These are phyloP conservation scores for Lasiodiplodia hormozganensis DNA, from an alignment of 2,329 filamentous ascomycete species.

Conservation along the genomic window DNA sequence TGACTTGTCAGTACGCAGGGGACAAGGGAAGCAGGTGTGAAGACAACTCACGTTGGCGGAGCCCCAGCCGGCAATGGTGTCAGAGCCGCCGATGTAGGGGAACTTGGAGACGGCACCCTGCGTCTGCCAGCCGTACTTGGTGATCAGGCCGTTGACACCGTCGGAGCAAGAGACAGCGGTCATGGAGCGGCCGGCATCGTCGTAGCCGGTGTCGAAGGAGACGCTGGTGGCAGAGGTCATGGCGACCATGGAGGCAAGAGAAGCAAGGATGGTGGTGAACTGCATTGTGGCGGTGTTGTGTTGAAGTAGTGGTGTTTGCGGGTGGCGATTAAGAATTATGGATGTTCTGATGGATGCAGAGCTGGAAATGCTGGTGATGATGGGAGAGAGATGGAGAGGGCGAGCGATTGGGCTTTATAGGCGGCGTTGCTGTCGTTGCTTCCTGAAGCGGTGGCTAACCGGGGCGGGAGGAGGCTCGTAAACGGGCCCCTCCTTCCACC, in stretches of 20 bases:
- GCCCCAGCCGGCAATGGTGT: slow-evolving; percentile 57
- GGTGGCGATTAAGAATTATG: slow-evolving; percentile 9
- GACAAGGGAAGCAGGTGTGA: neutral
- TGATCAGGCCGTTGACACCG: slow-evolving; percentile 70
- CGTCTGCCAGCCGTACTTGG: slow-evolving; percentile 64
- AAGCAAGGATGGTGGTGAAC: slow-evolving; percentile 29
- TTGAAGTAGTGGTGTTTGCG: neutral
- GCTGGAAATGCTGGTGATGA: slow-evolving; percentile 18
- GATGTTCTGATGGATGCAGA: slow-evolving; percentile 4
- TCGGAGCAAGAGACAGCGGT: slow-evolving; percentile 70
- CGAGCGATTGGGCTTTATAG: slow-evolving; percentile 10
- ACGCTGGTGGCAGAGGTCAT: slow-evolving; percentile 49
- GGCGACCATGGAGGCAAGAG: slow-evolving; percentile 28
- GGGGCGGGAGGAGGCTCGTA: slow-evolving; percentile 6
- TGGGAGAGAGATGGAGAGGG: slow-evolving; percentile 7
- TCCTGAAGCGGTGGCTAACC: neutral
- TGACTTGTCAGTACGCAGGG: neutral
- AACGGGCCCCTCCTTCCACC: slow-evolving; percentile 4
- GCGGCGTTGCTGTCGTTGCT: neutral
- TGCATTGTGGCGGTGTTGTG: slow-evolving; percentile 28
- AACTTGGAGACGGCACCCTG: slow-evolving; percentile 55
- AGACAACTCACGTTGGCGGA: slow-evolving; percentile 37
- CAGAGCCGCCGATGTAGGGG: slow-evolving; percentile 58
- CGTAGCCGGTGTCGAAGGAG: slow-evolving; percentile 76
- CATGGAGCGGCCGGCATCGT: slow-evolving; percentile 64